These are phyloP conservation scores for Candida suzukii DNA, from an alignment of 805 yeast genomes.

Conservation along the genomic window DNA sequence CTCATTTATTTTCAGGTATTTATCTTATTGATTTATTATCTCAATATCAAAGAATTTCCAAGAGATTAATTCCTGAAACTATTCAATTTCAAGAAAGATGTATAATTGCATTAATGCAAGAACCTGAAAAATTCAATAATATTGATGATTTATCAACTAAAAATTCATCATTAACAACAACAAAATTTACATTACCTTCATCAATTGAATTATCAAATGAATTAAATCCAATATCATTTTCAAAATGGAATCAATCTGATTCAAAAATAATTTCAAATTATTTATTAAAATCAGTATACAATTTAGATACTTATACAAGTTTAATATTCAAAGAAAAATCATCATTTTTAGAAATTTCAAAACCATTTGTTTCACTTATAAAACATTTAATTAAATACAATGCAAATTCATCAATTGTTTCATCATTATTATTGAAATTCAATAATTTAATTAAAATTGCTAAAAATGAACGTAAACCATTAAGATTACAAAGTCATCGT, in stretches of 20 bases:
- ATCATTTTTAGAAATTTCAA: slow-evolving; percentile 52
- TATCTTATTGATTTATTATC: slow-evolving; percentile 58
- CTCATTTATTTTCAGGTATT: slow-evolving; percentile 46
- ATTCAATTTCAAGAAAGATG: slow-evolving; percentile 49
- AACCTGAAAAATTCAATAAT: slow-evolving; percentile 17
- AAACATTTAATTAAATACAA: slow-evolving; percentile 29
- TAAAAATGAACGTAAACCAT: slow-evolving; percentile 51
- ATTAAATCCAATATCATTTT: slow-evolving; percentile 5
- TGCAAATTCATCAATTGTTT: slow-evolving; percentile 28
- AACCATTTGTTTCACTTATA: slow-evolving; percentile 39
- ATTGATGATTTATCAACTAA: slow-evolving; percentile 14
- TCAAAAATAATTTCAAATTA: slow-evolving; percentile 20
- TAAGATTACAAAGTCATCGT: slow-evolving; percentile 74
- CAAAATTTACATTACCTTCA: slow-evolving; percentile 14
- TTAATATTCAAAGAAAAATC: slow-evolving; percentile 54
- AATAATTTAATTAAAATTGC: slow-evolving; percentile 43
- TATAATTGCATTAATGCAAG: slow-evolving; percentile 36
- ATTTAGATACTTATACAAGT: slow-evolving; percentile 25
- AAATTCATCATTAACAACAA: slow-evolving; percentile 7
- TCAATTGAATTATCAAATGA: slow-evolving; percentile 8
- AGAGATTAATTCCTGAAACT: slow-evolving; percentile 80
- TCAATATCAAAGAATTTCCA: slow-evolving; percentile 72
- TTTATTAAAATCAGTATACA: slow-evolving; percentile 24
- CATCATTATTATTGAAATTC: slow-evolving; percentile 35
- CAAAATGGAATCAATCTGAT: slow-evolving; percentile 7